phyloP scores from a whole-genome alignment of 1,139 yeast species.

The Blastobotrys proliferans region DNA sequence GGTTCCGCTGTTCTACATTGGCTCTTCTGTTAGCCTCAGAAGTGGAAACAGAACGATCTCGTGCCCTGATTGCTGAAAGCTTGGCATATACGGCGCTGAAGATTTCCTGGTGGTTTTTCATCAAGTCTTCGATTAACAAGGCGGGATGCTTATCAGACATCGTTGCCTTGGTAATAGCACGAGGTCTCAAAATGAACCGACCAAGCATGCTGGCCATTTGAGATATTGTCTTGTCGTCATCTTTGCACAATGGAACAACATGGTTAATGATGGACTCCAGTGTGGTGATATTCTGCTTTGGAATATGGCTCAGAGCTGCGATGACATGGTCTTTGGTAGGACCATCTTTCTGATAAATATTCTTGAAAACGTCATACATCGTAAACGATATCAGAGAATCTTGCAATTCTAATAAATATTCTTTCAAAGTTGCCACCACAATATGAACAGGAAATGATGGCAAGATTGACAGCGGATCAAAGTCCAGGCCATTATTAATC shows the following conservation, averaged over 20 bases:
- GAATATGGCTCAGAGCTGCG: conserved; percentile 20
- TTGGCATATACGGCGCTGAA: conserved; percentile 25
- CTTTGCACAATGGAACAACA: conserved; percentile 14
- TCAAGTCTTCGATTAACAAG: conserved; percentile 27
- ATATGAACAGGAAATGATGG: conserved; percentile 45
- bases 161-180: conserved; percentile 30
- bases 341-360: conserved; percentile 44
- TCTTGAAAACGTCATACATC: conserved; percentile 61
- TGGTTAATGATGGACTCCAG: conserved; percentile 17
- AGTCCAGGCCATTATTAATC: conserved; percentile 48
- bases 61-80: conserved; percentile 13
- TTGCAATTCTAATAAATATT: conserved; percentile 76
- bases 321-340: conserved; percentile 13
- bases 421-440: conserved; percentile 62
- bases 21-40: conserved; percentile 30
- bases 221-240: conserved; percentile 14
- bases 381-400: conserved; percentile 69
- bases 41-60: conserved; percentile 27
- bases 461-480: conserved; percentile 30
- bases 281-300: conserved; percentile 17
- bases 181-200: conserved; percentile 32
- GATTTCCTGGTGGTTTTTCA: conserved; percentile 24
- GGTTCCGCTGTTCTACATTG: conserved; percentile 32
- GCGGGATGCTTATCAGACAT: conserved; percentile 34
- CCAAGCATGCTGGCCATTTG: conserved; percentile 25